A percentile compares a stretch with the other conserved stretches of the same genome.
These are phyloP conservation scores for Melampsora larici-populina DNA, from an alignment of 1,284 basidiomycete genomes.

Conservation along the genomic window DNA sequence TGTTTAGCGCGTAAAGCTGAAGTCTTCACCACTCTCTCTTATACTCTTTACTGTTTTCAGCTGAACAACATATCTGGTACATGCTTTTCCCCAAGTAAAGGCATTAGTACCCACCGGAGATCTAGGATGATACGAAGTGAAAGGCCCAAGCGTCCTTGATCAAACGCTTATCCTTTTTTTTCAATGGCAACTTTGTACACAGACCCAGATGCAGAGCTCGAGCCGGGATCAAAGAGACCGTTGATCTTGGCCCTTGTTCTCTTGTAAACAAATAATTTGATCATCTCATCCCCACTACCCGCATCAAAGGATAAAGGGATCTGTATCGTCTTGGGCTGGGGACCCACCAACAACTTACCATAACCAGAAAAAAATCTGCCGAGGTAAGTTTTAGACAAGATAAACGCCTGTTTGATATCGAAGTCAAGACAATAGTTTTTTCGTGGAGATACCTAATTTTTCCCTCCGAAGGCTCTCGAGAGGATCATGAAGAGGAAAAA, in stretches of 20 bases:
- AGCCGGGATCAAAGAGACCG: neutral
- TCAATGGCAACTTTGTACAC: neutral
- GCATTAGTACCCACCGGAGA: constrained; percentile 12
- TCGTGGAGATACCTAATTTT: too few species aligned
- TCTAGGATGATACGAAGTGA: neutral
- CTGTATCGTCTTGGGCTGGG: neutral
- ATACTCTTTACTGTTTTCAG: neutral
- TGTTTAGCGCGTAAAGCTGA: neutral
- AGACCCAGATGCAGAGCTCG: constrained; percentile 19
- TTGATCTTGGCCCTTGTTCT: constrained; percentile 4
- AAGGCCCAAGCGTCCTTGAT: constrained; percentile 22
- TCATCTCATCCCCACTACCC: constrained; percentile 8
- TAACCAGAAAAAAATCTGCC: neutral
- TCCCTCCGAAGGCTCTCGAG: too few species aligned
- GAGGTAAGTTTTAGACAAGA: neutral
- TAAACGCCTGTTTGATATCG: neutral
- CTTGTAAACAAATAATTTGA: constrained; percentile 7
- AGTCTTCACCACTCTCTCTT: neutral
- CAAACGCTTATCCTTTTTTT: constrained; percentile 26
- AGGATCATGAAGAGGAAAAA: too few species aligned
- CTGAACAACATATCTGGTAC: neutral
- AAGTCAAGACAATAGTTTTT: neutral
- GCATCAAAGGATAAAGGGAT: constrained; percentile 2
- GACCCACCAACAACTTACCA: neutral
- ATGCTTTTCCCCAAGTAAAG: constrained; percentile 8